Conservation (phyloP, 2,329 filamentous ascomycete species). For the Sphaerulina vaccinii region DNA sequence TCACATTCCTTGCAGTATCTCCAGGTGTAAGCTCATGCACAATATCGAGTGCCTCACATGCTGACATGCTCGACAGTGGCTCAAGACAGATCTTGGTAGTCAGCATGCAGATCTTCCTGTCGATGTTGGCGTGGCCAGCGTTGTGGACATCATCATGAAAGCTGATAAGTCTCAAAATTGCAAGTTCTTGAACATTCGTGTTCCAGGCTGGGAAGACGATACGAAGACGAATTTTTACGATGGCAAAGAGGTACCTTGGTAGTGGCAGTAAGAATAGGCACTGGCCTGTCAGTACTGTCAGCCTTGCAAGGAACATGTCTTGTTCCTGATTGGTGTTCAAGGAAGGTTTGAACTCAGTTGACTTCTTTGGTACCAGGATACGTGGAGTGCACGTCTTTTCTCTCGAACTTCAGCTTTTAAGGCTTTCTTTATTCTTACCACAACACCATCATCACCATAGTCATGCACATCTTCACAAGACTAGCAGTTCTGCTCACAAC, state of each 20-base stretch:
- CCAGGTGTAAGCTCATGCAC: slow-evolving; percentile 44
- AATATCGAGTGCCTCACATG: background rate
- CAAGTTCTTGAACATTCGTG: slow-evolving; percentile 49
- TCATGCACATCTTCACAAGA: background rate
- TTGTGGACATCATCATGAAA: slow-evolving; percentile 48
- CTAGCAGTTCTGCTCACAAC: background rate
- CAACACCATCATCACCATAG: background rate
- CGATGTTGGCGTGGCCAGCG: slow-evolving; percentile 41
- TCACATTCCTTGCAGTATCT: slow-evolving; percentile 44
- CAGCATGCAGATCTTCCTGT: slow-evolving; percentile 44
- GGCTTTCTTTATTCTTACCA: background rate
- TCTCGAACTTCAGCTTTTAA: background rate
- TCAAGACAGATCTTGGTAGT: slow-evolving; percentile 47
- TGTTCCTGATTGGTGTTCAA: background rate
- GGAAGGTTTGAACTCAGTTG: slow-evolving; percentile 1
- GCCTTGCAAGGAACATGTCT: background rate
- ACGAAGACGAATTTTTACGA: slow-evolving; percentile 9
- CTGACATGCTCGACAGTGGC: slow-evolving; percentile 40
- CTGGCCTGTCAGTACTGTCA: no score
- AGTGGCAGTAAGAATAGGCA: no score
- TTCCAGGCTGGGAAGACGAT: slow-evolving; percentile 23
- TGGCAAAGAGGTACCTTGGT: slow-evolving; percentile 16
- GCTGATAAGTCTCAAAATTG: slow-evolving; percentile 44
- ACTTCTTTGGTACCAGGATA: no score
- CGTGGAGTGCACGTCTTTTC: no score